A percentile compares a stretch with the other conserved stretches of the same genome.
These are phyloP conservation scores for Phylloporus sp. DNA, from an alignment of 768 basidiomycete species.

Conservation along the genomic window DNA sequence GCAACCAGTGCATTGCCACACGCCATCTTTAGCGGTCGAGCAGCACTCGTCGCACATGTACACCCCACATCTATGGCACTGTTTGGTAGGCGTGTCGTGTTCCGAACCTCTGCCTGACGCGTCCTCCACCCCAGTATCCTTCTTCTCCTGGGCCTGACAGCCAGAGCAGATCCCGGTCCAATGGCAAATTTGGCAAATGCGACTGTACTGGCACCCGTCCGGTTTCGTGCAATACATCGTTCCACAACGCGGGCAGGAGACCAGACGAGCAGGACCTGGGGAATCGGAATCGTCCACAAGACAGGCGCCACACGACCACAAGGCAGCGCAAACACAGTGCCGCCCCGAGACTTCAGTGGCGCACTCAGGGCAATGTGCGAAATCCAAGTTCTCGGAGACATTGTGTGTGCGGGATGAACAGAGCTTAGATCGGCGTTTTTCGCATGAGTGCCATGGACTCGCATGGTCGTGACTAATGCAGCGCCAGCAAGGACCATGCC, in stretches of 20 bases:
- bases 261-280: too few relatives aligned
- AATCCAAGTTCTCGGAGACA: neutral
- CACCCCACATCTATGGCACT: too few relatives aligned
- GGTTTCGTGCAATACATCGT: neutral
- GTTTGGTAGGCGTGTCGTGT: too few relatives aligned
- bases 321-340: neutral
- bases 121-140: too few relatives aligned
- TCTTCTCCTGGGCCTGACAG: neutral
- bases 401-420: neutral
- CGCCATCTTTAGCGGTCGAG: neutral
- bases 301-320: neutral
- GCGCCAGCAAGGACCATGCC: neutral
- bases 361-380: neutral
- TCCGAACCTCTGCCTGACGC: neutral
- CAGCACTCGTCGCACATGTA: neutral
- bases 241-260: neutral
- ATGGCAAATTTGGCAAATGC: neutral
- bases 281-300: too few relatives aligned
- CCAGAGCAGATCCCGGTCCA: neutral
- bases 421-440: accelerated
- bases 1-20: neutral
- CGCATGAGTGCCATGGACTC: neutral
- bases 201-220: neutral
- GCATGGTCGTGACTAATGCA: neutral
- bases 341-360: neutral